These are phyloP conservation scores for Tinospora cordifolia DNA, from an alignment of 164 flowering plant species.

Conservation along the genomic window DNA sequence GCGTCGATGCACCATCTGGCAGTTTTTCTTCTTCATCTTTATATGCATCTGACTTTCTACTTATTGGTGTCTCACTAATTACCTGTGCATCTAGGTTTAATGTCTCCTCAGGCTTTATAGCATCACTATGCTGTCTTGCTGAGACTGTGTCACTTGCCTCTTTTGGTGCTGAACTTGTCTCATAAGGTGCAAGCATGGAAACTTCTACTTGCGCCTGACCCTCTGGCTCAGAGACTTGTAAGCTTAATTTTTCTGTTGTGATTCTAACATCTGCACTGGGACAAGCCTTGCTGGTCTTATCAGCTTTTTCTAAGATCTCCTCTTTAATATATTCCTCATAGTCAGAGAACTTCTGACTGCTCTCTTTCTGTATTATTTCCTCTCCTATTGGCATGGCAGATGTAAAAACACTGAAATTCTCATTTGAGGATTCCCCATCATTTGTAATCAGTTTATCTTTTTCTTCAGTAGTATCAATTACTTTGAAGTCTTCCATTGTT, in stretches of 20 bases:
- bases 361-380: slow-evolving; percentile 1
- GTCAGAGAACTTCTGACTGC: slow-evolving; percentile 8
- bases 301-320: neutral
- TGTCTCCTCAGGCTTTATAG: slow-evolving; percentile 12
- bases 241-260: slow-evolving; percentile 4
- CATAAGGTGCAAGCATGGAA: slow-evolving; percentile 11
- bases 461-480: slow-evolving; percentile 11
- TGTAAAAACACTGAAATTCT: neutral
- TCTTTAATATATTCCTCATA: slow-evolving; percentile 8
- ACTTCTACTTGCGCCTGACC: slow-evolving; percentile 7
- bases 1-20: neutral
- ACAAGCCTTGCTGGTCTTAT: neutral
- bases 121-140: slow-evolving; percentile 7
- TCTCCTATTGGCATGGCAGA: slow-evolving; percentile 13
- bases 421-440: slow-evolving; percentile 12
- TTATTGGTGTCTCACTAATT: neutral
- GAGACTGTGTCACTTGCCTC: slow-evolving; percentile 14
- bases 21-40: slow-evolving; percentile 12
- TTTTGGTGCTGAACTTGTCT: slow-evolving; percentile 8
- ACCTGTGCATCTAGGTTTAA: slow-evolving; percentile 7
- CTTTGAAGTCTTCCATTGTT: slow-evolving; percentile 10
- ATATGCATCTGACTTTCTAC: slow-evolving; percentile 8
- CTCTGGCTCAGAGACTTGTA: slow-evolving; percentile 14
- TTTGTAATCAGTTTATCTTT: slow-evolving; percentile 8
- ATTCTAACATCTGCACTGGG: neutral